A percentile compares a stretch with the other conserved stretches of the same genome.
These are phyloP conservation scores for Crithidia acanthocephali DNA, from an alignment of 208 protist genomes.

Conservation along the genomic window DNA sequence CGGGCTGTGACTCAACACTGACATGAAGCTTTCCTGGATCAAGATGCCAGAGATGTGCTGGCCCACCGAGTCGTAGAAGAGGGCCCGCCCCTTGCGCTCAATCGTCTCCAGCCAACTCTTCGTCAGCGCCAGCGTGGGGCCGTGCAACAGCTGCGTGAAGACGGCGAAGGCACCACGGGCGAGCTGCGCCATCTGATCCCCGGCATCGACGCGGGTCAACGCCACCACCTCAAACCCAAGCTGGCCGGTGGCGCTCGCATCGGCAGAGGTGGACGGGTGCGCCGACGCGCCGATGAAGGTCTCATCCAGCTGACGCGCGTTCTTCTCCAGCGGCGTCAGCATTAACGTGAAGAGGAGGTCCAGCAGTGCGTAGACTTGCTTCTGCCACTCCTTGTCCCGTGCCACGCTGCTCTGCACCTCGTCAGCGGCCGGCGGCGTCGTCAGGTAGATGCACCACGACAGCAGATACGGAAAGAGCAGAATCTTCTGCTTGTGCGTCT, in stretches of 20 bases:
- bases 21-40: constrained; percentile 77
- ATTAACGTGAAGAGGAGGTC: constrained; percentile 77
- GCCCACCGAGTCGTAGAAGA: constrained; percentile 72
- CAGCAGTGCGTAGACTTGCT: constrained; percentile 66
- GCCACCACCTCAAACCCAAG: constrained; percentile 53
- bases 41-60: constrained; percentile 72
- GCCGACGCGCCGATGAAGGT: constrained; percentile 66
- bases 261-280: constrained; percentile 1
- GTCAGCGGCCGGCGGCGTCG: constrained; percentile 31
- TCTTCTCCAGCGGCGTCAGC: constrained; percentile 49
- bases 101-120: constrained; percentile 86
- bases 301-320: constrained; percentile 51
- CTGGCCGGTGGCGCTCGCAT: constrained; percentile 28
- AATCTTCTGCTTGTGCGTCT: constrained; percentile 88
- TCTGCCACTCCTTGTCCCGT: constrained; percentile 43
- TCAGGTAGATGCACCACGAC: constrained; percentile 69
- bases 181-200: constrained; percentile 67
- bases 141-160: constrained; percentile 71
- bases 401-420: constrained; percentile 17
- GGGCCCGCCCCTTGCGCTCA: constrained; percentile 69
- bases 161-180: constrained; percentile 80
- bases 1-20: constrained; percentile 70
- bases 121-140: constrained; percentile 56
- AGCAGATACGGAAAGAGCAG: constrained; percentile 82
- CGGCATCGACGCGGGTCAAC: constrained; percentile 57